phyloP scores from a whole-genome alignment of 2,329 filamentous ascomycete genomes.

The Penicillium sp. region DNA sequence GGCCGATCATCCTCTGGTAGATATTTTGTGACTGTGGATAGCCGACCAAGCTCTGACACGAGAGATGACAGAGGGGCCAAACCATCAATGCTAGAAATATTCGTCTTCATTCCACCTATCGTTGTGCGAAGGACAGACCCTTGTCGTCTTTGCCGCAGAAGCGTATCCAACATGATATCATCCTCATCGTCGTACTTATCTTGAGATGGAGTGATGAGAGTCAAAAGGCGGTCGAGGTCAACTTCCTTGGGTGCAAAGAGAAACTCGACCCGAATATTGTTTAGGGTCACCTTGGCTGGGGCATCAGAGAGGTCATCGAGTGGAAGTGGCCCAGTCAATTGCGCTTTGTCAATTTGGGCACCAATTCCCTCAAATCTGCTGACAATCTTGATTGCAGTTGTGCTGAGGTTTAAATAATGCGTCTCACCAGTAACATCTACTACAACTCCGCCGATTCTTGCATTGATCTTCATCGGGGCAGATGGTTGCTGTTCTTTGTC shows the following conservation, averaged over 20 bases:
- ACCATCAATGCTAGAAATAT: conserved; percentile 63
- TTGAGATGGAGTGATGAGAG: conserved; percentile 87
- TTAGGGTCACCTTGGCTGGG: conserved; percentile 63
- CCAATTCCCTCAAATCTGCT: conserved; percentile 72
- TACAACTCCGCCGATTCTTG: conserved; percentile 73
- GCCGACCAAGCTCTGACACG: conserved; percentile 73
- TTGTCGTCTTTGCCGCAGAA: conserved; percentile 81
- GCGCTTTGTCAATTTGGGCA: conserved; percentile 72
- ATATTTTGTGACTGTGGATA: conserved; percentile 90
- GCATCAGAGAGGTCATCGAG: conserved; percentile 49
- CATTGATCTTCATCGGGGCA: conserved; percentile 64
- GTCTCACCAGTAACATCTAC: conserved; percentile 75
- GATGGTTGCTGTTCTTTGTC: conserved; percentile 14
- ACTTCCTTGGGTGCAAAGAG: conserved; percentile 70
- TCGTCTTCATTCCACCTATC: conserved; percentile 63
- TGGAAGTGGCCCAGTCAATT: conserved; percentile 69
- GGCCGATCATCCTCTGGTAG: conserved; percentile 93
- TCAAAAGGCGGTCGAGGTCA: conserved; percentile 79
- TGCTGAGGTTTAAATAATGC: conserved; percentile 71
- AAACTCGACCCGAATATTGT: conserved; percentile 71
- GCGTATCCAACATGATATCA: conserved; percentile 90
- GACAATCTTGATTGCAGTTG: conserved; percentile 79
- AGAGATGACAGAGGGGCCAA: conserved; percentile 69
- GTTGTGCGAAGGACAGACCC: conserved; percentile 76
- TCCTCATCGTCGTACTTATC: conserved; percentile 86